Base-by-base conservation (phyloP, 1,284 basidiomycete species). In the Sparassis latifolia region DNA sequence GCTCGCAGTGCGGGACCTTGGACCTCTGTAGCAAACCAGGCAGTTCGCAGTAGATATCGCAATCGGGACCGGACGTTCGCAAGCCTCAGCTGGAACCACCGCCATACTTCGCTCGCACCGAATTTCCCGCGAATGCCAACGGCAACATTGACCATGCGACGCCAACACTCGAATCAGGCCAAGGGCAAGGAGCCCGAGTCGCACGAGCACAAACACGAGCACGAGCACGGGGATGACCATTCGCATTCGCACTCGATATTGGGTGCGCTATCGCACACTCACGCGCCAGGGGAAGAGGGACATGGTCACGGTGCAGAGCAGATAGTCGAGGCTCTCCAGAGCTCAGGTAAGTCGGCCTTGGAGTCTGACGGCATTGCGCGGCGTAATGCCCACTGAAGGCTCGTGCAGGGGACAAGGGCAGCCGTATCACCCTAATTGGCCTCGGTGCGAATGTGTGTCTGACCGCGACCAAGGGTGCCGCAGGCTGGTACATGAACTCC, bases 401-500 rank as follows among this genome's bases (percentile, higher is more conserved):
- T 30, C 38, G 7, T 33, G 2, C 57, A 81, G 84, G 84, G 42
- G 92, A 95, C 68, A 73, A 83, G 60, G 92, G 92, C 10, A 91
- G 85, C 55, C 79, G 77, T 57, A 89, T 95, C 57, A 95, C 92
- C 2, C 71, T 96, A 46, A 71, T 95, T 57, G 96, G 96, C 1
- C 75, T 99, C n/a, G 79, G 82, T 41, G 78, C 86, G 46, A 99
- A 98, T 63, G 73, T 98, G 32, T 82, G 77, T 1, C 72, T 99
- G 53, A 97, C 93, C 0, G 73, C 75, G 10, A 74, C 84, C 31
- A 99, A 99, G 67, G 95, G 93, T 30, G 63, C 80, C 7, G 93
- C 91, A 50, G 89, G 92, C 49, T 86, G 89, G 79, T 87, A 76
- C 58, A 79, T 89, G 80, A 92, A 97, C 65, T 94, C 91, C 4